A percentile compares a stretch with the other conserved stretches of the same genome.
Evolutionary conservation across 176 grass and related monocot species (phyloP).

Genomic region (Ensete ventricosum): DNA sequence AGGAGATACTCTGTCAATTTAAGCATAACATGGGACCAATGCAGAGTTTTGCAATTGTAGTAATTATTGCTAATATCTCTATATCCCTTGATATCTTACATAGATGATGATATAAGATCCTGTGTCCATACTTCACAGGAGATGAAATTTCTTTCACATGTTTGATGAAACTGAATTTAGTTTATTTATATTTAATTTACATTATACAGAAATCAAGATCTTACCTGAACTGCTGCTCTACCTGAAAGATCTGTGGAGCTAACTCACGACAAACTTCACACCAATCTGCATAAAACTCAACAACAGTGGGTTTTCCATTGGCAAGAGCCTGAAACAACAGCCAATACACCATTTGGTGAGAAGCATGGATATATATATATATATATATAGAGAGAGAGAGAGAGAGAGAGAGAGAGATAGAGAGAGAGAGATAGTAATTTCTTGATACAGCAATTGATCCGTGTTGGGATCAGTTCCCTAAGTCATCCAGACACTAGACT

Average conservation of each 20-base stretch:
- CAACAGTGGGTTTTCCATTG: conserved; percentile 89
- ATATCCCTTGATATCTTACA: too few relatives aligned
- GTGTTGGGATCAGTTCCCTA: too few relatives aligned
- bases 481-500: too few relatives aligned
- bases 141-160: background rate
- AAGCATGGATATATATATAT: background rate
- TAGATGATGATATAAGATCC: too few relatives aligned
- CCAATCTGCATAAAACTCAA: conserved; percentile 97
- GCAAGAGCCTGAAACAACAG: conserved; percentile 53
- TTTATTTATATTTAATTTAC: background rate
- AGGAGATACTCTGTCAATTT: too few relatives aligned
- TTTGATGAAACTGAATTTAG: background rate
- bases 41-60: too few relatives aligned
- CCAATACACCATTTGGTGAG: background rate
- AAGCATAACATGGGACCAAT: too few relatives aligned
- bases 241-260: conserved; percentile 67
- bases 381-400: too few relatives aligned
- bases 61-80: too few relatives aligned
- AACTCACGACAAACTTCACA: conserved; percentile 95
- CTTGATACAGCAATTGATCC: too few relatives aligned
- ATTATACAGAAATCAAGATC: background rate
- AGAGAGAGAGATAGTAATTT: too few relatives aligned
- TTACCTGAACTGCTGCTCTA: conserved; percentile 81
- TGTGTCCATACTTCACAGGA: background rate
- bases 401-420: too few relatives aligned